Evolutionary conservation across 2,329 filamentous ascomycete genomes (phyloP), one percentile per base, ranked within the genome.

Genomic region (Emericellopsis cladophorae): DNA sequence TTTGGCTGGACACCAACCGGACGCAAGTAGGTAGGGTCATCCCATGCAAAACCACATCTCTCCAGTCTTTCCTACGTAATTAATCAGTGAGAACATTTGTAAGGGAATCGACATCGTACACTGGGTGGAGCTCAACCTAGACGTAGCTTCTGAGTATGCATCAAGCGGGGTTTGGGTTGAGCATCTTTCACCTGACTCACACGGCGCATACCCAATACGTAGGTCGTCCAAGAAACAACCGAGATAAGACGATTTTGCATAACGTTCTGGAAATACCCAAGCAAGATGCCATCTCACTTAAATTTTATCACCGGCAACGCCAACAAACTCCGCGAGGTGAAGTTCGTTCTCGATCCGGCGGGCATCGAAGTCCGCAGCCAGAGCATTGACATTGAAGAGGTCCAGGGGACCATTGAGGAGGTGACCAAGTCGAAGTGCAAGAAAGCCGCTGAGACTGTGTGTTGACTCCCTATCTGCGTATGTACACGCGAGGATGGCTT

Each of bases 261-360:
- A 29, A 29, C 9, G 12, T 12, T 29, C 26, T 12, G 12, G 12
- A 29, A 12, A 4, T 9, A 9, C 26, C 12, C 12, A 9, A 12
- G 26, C 21, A 51, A 45, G 40, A 72, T 72, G 65, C 58, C 64
- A 38, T 56, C 57, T 4, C 53, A 59, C 6, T 61, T 98, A 49
- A 89, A 93, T 64, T 98, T 98, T 68, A 94, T 98, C 57, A 96
- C 90, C 2, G 84, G 90, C 61, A 98, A 98, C 65, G 79, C 81
- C 55, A 93, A 95, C 68, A 98, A 98, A 67, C 74, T 98, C 42
- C 67, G 72, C 43, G 92, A 98, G 67, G 88, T 95, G 49, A 79
- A 84, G 60, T 81, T 84, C 15, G 95, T 98, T 51, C 74, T 98
- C 4, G 79, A 81, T 51, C 69, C 75, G 8, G 75, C 74, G 7